A percentile compares a stretch with the other conserved stretches of the same genome.
Evolutionary conservation across 306 rosid genomes (phyloP).

Genomic region (Corylus heterophylla): DNA sequence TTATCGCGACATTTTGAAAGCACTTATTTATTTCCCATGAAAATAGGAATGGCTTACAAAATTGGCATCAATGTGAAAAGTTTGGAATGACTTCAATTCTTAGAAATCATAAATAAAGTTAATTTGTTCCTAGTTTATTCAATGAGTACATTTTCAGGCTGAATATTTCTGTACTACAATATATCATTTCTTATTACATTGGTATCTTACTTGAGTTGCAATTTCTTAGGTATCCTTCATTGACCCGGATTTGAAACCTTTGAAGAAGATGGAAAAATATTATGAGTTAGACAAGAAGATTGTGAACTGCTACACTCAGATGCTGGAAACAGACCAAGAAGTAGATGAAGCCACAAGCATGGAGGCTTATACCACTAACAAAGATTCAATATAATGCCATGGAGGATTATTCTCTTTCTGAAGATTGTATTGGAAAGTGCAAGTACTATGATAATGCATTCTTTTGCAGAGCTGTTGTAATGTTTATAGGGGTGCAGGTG

Average conservation of each 20-base stretch:
- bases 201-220: conserved; percentile 29
- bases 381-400: conserved; percentile 33
- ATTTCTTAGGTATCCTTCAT: conserved; percentile 67
- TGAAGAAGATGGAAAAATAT: conserved; percentile 84
- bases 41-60: neutral
- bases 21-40: neutral
- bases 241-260: conserved; percentile 83
- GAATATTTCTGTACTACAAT: neutral
- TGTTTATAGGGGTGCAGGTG: conserved; percentile 11
- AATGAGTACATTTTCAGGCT: neutral
- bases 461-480: neutral
- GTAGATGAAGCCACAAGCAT: conserved; percentile 40
- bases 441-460: conserved; percentile 4
- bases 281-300: conserved; percentile 85
- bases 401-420: conserved; percentile 32
- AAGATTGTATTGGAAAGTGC: conserved; percentile 33
- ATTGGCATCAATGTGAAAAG: neutral
- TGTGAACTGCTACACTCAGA: conserved; percentile 65
- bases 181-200: conserved; percentile 20
- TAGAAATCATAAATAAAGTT: neutral
- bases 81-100: neutral
- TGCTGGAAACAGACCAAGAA: conserved; percentile 50
- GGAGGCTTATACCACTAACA: conserved; percentile 26
- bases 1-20: neutral
- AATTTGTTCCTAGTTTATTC: neutral